These are phyloP conservation scores for Cardamine resedifolia DNA, from an alignment of 345 rosid genomes.

Conservation along the genomic window DNA sequence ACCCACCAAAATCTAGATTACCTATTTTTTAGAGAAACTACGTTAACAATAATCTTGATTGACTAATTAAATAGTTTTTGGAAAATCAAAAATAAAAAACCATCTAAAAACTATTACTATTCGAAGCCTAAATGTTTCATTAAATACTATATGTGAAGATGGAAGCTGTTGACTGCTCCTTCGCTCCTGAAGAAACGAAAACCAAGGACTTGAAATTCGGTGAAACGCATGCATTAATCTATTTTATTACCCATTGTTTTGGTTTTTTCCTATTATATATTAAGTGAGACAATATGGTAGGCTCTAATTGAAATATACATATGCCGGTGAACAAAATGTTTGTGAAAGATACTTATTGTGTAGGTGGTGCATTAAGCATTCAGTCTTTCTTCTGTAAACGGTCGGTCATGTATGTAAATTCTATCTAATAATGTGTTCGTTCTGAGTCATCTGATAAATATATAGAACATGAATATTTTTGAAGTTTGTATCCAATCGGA, in stretches of 20 bases:
- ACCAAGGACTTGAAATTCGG: conserved; percentile 20
- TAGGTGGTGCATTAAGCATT: conserved; percentile 10
- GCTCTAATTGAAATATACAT: background rate
- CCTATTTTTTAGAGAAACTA: too few species aligned
- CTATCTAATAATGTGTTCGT: background rate
- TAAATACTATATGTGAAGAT: too few species aligned
- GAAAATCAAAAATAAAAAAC: too few species aligned
- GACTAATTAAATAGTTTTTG: too few species aligned
- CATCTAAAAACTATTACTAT: too few species aligned
- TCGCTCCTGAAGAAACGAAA: conserved; percentile 4
- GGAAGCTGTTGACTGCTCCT: conserved; percentile 30
- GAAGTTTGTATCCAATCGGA: background rate
- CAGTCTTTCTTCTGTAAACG: background rate
- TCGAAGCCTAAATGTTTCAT: too few species aligned
- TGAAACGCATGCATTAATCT: conserved; percentile 31
- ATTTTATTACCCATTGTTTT: conserved; percentile 6
- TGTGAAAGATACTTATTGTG: background rate
- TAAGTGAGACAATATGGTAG: background rate
- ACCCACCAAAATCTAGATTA: too few species aligned
- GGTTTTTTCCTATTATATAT: background rate
- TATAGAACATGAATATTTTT: background rate
- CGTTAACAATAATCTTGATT: too few species aligned
- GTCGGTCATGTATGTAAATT: background rate
- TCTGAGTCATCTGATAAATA: too few species aligned
- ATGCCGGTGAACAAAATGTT: background rate